A percentile compares a stretch with the other conserved stretches of the same genome.
phyloP scores from a whole-genome alignment of 306 rosid genomes.

The Ormosia emarginata region DNA sequence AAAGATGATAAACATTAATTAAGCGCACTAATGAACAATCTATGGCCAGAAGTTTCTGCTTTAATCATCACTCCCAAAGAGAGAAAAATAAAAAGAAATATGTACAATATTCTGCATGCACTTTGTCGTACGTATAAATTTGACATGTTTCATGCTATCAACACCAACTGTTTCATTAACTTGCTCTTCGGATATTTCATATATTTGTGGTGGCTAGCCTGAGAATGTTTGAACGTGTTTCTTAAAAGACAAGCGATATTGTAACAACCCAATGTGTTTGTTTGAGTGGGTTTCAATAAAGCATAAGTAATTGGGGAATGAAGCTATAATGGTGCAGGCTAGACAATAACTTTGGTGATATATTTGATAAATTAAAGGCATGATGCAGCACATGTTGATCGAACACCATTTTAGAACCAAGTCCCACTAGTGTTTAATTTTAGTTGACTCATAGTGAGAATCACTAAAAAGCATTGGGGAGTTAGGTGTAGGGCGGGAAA shows the following conservation, averaged over 20 bases:
- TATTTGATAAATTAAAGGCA: background rate
- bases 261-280: too few relatives aligned
- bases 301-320: too few relatives aligned
- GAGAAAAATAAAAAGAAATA: background rate
- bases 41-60: background rate
- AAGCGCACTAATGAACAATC: background rate
- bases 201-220: too few relatives aligned
- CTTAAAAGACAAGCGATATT: too few relatives aligned
- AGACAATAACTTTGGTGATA: too few relatives aligned
- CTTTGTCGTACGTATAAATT: too few relatives aligned
- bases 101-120: background rate
- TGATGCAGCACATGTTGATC: background rate
- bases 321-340: too few relatives aligned
- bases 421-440: background rate
- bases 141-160: too few relatives aligned
- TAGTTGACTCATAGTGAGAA: background rate
- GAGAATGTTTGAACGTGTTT: too few relatives aligned
- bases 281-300: too few relatives aligned
- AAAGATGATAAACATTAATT: background rate
- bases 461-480: background rate
- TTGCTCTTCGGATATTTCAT: too few relatives aligned
- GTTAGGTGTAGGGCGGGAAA: background rate
- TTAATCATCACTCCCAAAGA: background rate
- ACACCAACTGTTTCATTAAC: too few relatives aligned
- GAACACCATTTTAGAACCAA: background rate